These are phyloP conservation scores for Leccinum rimulosum DNA, from an alignment of 768 basidiomycete species.

Conservation along the genomic window DNA sequence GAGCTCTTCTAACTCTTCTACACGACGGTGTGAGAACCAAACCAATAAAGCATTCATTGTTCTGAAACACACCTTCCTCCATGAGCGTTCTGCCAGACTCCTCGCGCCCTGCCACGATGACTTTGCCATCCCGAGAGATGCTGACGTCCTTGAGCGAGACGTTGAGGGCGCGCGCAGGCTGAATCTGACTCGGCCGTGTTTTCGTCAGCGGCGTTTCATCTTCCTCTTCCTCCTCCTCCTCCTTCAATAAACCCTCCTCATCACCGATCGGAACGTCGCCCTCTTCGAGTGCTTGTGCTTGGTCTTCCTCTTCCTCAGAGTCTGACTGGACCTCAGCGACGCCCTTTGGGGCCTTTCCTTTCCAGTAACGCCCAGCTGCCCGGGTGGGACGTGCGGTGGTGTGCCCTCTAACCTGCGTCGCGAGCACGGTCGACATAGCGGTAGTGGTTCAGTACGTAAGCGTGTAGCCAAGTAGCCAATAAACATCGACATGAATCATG, in stretches of 20 bases:
- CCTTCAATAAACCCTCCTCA: constrained; percentile 48
- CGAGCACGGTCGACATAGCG: constrained; percentile 29
- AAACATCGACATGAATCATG: constrained; percentile 4
- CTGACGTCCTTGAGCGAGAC: constrained; percentile 77
- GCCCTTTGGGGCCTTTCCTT: constrained; percentile 85
- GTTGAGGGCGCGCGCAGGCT: constrained; percentile 56
- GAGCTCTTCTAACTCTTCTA: constrained; percentile 32
- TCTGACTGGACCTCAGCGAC: constrained; percentile 57
- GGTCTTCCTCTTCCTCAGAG: constrained; percentile 61
- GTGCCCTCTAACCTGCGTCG: constrained; percentile 52
- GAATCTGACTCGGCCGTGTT: constrained; percentile 35
- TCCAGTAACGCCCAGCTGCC: constrained; percentile 86
- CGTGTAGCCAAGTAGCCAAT: constrained; percentile 7
- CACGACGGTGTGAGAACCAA: constrained; percentile 2
- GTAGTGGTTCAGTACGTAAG: constrained; percentile 12
- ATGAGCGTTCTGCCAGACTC: constrained; percentile 73
- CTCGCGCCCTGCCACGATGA: constrained; percentile 73
- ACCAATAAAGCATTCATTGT: constrained; percentile 14
- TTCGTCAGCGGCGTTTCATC: constrained; percentile 43
- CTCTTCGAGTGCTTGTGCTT: constrained; percentile 39
- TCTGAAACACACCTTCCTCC: constrained; percentile 45
- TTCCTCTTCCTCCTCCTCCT: constrained; percentile 43
- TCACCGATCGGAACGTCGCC: constrained; percentile 61
- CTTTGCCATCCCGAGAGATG: constrained; percentile 77
- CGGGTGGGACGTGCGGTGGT: constrained; percentile 76